Evolutionary conservation across 2,329 filamentous ascomycete species (phyloP).

Genomic region (Rachicladosporium sp.): DNA sequence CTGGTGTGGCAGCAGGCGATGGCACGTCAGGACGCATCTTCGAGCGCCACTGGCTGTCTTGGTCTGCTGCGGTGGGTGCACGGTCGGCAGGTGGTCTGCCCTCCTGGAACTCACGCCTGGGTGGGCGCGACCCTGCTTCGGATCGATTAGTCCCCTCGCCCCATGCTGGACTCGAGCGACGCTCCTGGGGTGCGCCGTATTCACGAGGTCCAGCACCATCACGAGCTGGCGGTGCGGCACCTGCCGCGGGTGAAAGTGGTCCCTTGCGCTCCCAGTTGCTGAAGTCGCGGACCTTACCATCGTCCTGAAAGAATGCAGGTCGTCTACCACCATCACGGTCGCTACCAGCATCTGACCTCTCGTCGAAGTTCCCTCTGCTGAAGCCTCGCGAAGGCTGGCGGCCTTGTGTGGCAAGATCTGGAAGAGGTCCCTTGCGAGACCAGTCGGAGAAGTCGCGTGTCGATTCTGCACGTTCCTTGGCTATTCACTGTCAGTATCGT

Average conservation of each 20-base stretch:
- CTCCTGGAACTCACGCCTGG: constrained; percentile 61
- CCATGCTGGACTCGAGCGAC: constrained; percentile 57
- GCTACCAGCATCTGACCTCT: constrained; percentile 40
- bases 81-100: constrained; percentile 49
- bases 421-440: constrained; percentile 83
- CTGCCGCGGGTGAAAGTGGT: constrained; percentile 61
- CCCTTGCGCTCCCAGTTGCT: constrained; percentile 92
- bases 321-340: constrained; percentile 43
- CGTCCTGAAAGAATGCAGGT: constrained; percentile 53
- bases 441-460: constrained; percentile 73
- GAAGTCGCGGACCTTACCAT: constrained; percentile 69
- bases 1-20: constrained; percentile 55
- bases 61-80: constrained; percentile 73
- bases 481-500: constrained; percentile 33
- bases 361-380: constrained; percentile 17
- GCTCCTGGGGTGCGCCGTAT: constrained; percentile 44
- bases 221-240: constrained; percentile 30
- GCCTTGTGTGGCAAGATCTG: constrained; percentile 50
- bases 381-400: constrained; percentile 34
- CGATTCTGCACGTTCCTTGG: constrained; percentile 68
- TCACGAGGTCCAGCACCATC: constrained; percentile 46
- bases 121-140: constrained; percentile 67
- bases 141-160: constrained; percentile 44
- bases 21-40: constrained; percentile 73
- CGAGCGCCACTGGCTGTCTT: constrained; percentile 84